Percentiles rank a stretch among this genome's conserved stretches.
Conservation (phyloP, 805 yeast genomes). For the Sungouiozyma intestinalis region DNA sequence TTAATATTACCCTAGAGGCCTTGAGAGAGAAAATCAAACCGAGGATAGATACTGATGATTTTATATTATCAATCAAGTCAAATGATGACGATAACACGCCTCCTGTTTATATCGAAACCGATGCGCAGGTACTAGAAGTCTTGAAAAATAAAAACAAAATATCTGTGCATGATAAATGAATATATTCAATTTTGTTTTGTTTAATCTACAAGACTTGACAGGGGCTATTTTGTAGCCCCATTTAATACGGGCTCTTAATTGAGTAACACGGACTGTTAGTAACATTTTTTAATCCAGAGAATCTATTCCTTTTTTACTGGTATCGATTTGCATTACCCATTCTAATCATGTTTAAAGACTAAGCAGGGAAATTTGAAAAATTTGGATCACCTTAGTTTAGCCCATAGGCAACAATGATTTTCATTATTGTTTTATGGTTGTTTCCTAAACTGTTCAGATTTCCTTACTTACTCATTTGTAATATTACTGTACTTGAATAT, state of each 20-base stretch:
- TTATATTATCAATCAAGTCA: conserved; percentile 28
- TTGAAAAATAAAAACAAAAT: conserved; percentile 30
- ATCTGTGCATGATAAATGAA: conserved; percentile 24
- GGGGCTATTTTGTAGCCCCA: too few species aligned
- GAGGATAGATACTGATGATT: conserved; percentile 34
- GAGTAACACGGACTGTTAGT: not conserved
- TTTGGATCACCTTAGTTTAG: too few species aligned
- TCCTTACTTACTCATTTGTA: not conserved
- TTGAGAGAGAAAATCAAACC: conserved; percentile 42
- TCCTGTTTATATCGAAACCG: conserved; percentile 15
- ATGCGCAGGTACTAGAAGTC: conserved; percentile 27
- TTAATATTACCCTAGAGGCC: conserved; percentile 38
- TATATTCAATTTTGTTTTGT: too few species aligned
- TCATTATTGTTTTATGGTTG: too few species aligned
- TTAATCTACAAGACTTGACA: too few species aligned
- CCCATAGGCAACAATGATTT: too few species aligned
- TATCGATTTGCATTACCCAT: not conserved
- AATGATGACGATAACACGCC: conserved; percentile 27
- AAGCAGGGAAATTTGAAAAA: too few species aligned
- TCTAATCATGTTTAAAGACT: not conserved
- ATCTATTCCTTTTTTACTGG: not conserved
- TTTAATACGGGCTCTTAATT: not conserved
- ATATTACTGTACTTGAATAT: not conserved
- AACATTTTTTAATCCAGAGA: not conserved
- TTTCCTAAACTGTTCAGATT: not conserved